Base-by-base conservation (phyloP, 2,329 filamentous ascomycete genomes). In the Pyrenophora teres region DNA sequence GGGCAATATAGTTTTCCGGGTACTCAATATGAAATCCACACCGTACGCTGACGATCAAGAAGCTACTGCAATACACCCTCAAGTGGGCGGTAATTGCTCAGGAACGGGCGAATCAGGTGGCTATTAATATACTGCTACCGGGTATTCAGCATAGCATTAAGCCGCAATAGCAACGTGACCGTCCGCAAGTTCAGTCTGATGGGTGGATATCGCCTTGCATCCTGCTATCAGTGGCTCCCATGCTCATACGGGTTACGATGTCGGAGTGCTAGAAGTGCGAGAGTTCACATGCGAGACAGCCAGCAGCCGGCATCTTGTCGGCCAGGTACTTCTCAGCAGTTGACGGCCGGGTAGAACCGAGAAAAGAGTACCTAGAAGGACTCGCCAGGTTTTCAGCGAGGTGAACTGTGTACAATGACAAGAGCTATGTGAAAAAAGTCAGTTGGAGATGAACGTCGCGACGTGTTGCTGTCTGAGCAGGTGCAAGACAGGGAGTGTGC, bases 1-100 rank as follows among this genome's bases (percentile, higher is more conserved):
- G 46, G 51, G 54, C 56, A 70, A 69, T 69, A 50, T 66, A 65
- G 58, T 30, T 44, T 51, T 54, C 59, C 56, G 55, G 40, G 54
- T 55, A 55, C 49, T 57, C 40, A 51, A 62, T 46, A 59, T 58
- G 36, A 50, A 46, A 30, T 32, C 39, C 35, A 47, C 40, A 50
- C 40, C 51, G 33, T n/a, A 36, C n/a, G 33, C 18, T 30, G 44
- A 27, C 42, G 30, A 40, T 46, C 46, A 51, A 31, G 49, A 50
- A 47, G 44, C 27, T 47, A 39, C 19, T 42, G 39, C 40, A 21
- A 18, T 35, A 40, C 38, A 23, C 21, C 43, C 38, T 60, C 60
- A 46, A 56, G 56, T 55, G 45, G 32, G 36, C 46, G 54, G 50
- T 51, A 43, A 32, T 13, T 31, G 19, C 31, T 46, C 40, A 27